A percentile compares a stretch with the other conserved stretches of the same genome.
Conservation (phyloP, 2,329 filamentous ascomycete species). For the Tothia fuscella region DNA sequence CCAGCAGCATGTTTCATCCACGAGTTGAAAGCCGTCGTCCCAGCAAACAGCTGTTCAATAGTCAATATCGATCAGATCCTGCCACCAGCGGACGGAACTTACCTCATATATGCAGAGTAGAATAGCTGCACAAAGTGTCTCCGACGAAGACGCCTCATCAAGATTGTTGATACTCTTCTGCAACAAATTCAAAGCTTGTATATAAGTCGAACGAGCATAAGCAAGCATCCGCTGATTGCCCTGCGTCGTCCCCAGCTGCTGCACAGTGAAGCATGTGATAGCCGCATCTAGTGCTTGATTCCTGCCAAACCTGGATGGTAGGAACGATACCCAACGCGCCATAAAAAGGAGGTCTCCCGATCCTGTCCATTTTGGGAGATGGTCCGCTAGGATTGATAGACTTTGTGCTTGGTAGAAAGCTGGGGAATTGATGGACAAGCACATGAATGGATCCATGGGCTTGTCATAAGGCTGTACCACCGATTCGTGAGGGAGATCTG, state of each 20-base stretch:
- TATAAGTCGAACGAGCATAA: background rate
- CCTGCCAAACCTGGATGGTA: constrained; percentile 1
- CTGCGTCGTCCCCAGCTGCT: background rate
- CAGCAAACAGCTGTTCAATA: background rate
- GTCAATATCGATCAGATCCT: background rate
- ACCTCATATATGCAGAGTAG: constrained; percentile 7
- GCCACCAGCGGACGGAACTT: background rate
- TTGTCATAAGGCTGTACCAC: background rate
- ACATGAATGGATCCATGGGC: background rate
- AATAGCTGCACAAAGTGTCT: constrained; percentile 5
- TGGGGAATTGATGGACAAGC: background rate
- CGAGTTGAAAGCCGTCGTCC: constrained; percentile 6
- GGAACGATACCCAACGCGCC: background rate
- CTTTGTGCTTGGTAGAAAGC: constrained; percentile 4
- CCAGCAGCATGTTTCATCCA: constrained; percentile 9
- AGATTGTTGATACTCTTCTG: constrained; percentile 3
- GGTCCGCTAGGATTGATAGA: background rate
- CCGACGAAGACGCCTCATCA: constrained; percentile 1
- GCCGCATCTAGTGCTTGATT: constrained; percentile 3
- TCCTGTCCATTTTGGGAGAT: background rate
- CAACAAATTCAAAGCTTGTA: background rate
- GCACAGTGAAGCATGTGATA: constrained; percentile 1
- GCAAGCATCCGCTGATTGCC: constrained; percentile 4
- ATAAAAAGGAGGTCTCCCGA: constrained; percentile 2
- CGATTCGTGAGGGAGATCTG: background rate